Percentiles rank a stretch among this genome's conserved stretches.
Evolutionary conservation across 225 moss, liverwort and hornwort genomes (phyloP).

Genomic region (Neckera pumila): DNA sequence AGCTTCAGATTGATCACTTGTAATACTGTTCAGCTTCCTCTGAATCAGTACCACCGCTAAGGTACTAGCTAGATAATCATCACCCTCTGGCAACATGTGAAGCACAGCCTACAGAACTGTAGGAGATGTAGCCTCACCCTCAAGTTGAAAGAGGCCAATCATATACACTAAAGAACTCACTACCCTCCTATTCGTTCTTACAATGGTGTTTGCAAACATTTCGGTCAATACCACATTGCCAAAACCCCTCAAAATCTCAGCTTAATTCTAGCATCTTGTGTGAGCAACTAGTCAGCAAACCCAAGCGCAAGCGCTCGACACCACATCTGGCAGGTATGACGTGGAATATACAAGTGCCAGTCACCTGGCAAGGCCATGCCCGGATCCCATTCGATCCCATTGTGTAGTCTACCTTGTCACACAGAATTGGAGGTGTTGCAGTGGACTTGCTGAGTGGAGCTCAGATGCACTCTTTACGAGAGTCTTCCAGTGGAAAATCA

Average conservation of each 20-base stretch:
- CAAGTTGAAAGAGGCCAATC: not conserved
- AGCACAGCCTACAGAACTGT: not conserved
- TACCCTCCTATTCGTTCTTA: not conserved
- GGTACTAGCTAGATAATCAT: not conserved
- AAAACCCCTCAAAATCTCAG: not conserved
- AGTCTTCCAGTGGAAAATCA: not conserved
- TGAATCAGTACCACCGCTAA: not conserved
- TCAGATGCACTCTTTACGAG: not conserved
- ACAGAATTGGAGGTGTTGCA: not conserved
- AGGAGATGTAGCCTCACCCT: not conserved
- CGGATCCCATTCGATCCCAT: not conserved
- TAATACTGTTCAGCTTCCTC: not conserved
- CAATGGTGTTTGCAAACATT: not conserved
- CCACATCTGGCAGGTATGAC: not conserved
- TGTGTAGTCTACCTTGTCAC: not conserved
- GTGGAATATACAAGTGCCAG: not conserved
- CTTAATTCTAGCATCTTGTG: not conserved
- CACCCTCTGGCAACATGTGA: not conserved
- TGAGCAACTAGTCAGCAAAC: not conserved
- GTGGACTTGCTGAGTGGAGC: not conserved
- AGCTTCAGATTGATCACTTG: not conserved
- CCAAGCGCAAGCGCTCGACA: not conserved
- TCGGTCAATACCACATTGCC: not conserved
- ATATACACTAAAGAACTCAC: not conserved
- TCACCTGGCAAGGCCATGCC: not conserved